phyloP scores from a whole-genome alignment of 768 basidiomycete species.

The Boletus sp. region DNA sequence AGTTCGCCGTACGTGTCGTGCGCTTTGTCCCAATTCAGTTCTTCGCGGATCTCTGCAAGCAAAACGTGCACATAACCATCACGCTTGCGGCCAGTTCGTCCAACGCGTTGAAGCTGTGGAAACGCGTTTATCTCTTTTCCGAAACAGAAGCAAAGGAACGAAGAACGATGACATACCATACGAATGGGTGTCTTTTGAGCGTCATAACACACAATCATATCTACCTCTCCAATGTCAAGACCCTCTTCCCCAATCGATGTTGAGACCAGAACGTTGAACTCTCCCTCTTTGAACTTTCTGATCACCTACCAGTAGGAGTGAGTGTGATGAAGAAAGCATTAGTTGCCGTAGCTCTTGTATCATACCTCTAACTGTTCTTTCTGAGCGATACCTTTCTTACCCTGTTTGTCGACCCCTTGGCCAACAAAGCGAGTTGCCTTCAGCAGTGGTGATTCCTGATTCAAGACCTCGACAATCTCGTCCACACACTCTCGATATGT shows the following conservation, averaged over 20 bases:
- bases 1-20: conserved; percentile 84
- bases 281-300: conserved; percentile 79
- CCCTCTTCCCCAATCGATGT: conserved; percentile 99
- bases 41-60: conserved; percentile 88
- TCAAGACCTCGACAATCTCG: conserved; percentile 81
- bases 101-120: conserved; percentile 87
- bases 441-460: conserved; percentile 73
- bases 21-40: conserved; percentile 86
- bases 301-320: conserved; percentile 58
- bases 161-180: conserved; percentile 59
- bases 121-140: conserved; percentile 1
- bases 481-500: conserved; percentile 89
- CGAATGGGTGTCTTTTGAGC: conserved; percentile 95
- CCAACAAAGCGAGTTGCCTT: conserved; percentile 87
- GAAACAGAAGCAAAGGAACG: background rate
- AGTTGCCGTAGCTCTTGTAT: background rate
- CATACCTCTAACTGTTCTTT: conserved; percentile 86
- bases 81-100: conserved; percentile 91
- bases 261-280: conserved; percentile 89
- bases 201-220: conserved; percentile 95
- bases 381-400: conserved; percentile 86
- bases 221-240: conserved; percentile 96
- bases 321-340: conserved; percentile 8
- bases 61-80: conserved; percentile 89
- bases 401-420: conserved; percentile 81